Evolutionary conservation across 2,329 filamentous ascomycete species (phyloP).

Genomic region (Xenoacremonium recifei): DNA sequence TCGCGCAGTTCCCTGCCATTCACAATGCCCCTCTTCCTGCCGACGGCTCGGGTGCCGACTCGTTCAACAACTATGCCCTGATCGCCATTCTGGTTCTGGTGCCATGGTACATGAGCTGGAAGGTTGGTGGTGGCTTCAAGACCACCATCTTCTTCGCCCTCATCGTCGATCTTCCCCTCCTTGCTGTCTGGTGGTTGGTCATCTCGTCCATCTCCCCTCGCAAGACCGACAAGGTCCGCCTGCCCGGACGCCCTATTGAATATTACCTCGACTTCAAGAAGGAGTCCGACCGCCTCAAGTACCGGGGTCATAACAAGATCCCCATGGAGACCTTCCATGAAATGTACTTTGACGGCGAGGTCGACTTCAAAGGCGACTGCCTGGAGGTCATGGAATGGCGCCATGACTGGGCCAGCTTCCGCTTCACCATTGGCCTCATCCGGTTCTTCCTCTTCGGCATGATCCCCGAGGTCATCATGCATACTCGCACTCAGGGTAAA

Average conservation of each 20-base stretch:
- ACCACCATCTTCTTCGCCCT: conserved; percentile 84
- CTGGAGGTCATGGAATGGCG: conserved; percentile 89
- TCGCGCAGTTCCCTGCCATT: conserved; percentile 59
- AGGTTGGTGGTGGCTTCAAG: conserved; percentile 84
- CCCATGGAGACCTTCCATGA: conserved; percentile 94
- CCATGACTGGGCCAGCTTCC: conserved; percentile 96
- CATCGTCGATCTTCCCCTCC: conserved; percentile 74
- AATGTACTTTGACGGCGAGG: conserved; percentile 94
- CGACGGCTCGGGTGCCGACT: conserved; percentile 79
- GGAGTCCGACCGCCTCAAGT: conserved; percentile 59
- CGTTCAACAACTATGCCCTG: conserved; percentile 82
- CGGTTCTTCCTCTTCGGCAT: conserved; percentile 86
- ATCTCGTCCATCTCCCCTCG: conserved; percentile 80
- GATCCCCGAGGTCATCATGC: conserved; percentile 87
- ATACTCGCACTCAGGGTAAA: conserved; percentile 78
- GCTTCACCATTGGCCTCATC: conserved; percentile 82
- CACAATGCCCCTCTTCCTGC: conserved; percentile 93
- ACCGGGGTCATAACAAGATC: conserved; percentile 76
- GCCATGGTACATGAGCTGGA: conserved; percentile 79
- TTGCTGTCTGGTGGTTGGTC: conserved; percentile 79
- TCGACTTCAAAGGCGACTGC: conserved; percentile 92
- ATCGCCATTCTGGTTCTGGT: conserved; percentile 67
- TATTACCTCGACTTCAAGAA: conserved; percentile 85
- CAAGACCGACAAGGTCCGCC: conserved; percentile 87
- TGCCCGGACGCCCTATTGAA: conserved; percentile 84